Evolutionary conservation across 805 yeast species (phyloP).

Genomic region (Starmerella floris): DNA sequence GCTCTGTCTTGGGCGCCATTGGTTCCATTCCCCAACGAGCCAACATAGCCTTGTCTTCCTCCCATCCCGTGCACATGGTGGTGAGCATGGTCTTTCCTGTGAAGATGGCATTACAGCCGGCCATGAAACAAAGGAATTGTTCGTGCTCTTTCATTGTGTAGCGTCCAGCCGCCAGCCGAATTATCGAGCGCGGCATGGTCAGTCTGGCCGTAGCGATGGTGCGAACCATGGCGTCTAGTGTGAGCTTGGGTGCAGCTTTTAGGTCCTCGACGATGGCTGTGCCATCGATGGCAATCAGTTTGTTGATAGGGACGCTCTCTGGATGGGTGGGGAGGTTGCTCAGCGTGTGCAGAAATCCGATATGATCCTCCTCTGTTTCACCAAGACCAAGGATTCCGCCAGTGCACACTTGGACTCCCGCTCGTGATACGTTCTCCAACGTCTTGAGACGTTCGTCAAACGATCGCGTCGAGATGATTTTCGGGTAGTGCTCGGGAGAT

Average conservation of each 20-base stretch:
- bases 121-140: constrained; percentile 61
- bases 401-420: constrained; percentile 58
- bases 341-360: constrained; percentile 52
- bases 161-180: constrained; percentile 69
- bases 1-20: constrained; percentile 7
- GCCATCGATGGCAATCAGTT: constrained; percentile 65
- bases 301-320: constrained; percentile 68
- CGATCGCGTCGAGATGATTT: constrained; percentile 54
- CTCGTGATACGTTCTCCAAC: constrained; percentile 45
- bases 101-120: constrained; percentile 69
- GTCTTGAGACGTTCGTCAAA: constrained; percentile 62
- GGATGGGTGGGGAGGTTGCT: constrained; percentile 62
- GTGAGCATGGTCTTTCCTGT: constrained; percentile 74
- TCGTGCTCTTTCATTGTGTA: constrained; percentile 68
- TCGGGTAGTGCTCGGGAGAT: constrained; percentile 61
- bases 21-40: constrained; percentile 47
- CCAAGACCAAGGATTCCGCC: constrained; percentile 75
- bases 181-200: constrained; percentile 57
- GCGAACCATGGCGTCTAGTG: constrained; percentile 50
- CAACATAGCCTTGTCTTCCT: constrained; percentile 59
- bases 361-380: constrained; percentile 57
- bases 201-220: constrained; percentile 67
- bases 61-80: constrained; percentile 75
- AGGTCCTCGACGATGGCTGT: constrained; percentile 55
- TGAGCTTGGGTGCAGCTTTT: constrained; percentile 25